Percentiles rank a stretch among this genome's conserved stretches.
Conservation (phyloP, 164 flowering plant genomes). For the Vitis riparia region DNA sequence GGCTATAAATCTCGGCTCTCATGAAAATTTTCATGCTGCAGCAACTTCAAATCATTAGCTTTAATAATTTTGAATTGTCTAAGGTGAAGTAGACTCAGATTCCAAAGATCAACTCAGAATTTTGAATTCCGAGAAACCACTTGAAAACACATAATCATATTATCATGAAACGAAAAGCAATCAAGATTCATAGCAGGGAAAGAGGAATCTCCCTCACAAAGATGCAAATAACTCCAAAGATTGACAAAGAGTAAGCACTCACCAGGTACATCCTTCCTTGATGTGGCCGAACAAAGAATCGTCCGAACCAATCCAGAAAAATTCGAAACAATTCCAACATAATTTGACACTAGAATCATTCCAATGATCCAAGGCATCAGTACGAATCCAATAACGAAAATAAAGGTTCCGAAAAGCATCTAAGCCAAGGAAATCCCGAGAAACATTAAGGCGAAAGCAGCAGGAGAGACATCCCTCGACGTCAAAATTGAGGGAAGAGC, state of each 20-base stretch:
- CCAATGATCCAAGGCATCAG: conserved; percentile 39
- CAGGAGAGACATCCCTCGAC: conserved; percentile 24
- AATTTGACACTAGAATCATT: conserved; percentile 20
- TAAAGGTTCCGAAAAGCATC: conserved; percentile 30
- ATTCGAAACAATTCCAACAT: conserved; percentile 22
- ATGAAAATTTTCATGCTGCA: no score
- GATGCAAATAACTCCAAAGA: background rate
- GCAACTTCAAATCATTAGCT: no score
- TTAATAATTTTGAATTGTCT: no score
- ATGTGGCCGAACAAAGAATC: conserved; percentile 12
- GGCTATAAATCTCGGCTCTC: no score
- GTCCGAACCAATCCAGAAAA: conserved; percentile 24
- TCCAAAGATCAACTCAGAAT: no score
- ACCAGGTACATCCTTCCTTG: conserved; percentile 11
- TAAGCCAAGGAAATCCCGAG: conserved; percentile 30
- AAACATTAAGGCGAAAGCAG: conserved; percentile 28
- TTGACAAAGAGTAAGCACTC: background rate
- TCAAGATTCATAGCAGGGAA: no score
- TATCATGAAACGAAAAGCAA: no score
- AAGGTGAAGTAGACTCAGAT: no score
- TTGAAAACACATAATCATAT: no score
- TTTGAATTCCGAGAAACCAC: no score
- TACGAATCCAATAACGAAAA: conserved; percentile 30
- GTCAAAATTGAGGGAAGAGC: background rate
- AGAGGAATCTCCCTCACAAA: no score